phyloP scores from a whole-genome alignment of 257 asterid species.

The Solanum sitiens region DNA sequence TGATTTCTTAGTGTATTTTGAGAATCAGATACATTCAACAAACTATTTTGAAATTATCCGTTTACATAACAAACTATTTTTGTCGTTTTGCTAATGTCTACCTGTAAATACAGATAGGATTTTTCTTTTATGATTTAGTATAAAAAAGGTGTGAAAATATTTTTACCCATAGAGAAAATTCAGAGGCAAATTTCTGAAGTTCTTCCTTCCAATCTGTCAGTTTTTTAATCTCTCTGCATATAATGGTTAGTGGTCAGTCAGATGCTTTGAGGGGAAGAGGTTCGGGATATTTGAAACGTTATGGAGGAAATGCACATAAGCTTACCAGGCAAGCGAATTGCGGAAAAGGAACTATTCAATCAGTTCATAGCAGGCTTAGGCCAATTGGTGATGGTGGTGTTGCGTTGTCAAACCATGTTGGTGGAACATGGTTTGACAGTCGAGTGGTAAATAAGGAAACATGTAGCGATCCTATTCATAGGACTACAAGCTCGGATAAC shows the following conservation, averaged over 20 bases:
- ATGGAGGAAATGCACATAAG: conserved; percentile 30
- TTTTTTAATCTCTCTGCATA: background rate
- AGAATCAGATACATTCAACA: background rate
- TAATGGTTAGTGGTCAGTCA: conserved; percentile 1
- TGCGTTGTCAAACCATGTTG: conserved; percentile 48
- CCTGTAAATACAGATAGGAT: background rate
- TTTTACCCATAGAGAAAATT: background rate
- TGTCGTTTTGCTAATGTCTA: background rate
- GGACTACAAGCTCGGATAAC: background rate
- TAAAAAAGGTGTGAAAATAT: background rate
- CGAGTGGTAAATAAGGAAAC: conserved; percentile 40
- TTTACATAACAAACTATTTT: background rate
- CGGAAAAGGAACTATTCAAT: conserved; percentile 10
- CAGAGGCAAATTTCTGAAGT: background rate
- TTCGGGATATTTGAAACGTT: conserved; percentile 8
- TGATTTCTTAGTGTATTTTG: background rate
- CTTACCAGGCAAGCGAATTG: conserved; percentile 45
- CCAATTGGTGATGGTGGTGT: conserved; percentile 85
- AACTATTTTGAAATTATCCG: background rate
- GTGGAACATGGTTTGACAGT: conserved; percentile 35
- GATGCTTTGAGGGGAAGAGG: conserved; percentile 27
- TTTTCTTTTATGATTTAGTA: background rate
- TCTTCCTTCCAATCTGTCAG: background rate
- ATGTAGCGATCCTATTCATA: conserved; percentile 30
- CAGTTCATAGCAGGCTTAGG: conserved; percentile 33